Percentiles rank a stretch among this genome's conserved stretches.
phyloP scores from a whole-genome alignment of 1,284 basidiomycete species.

The Trichosporon asahii region DNA sequence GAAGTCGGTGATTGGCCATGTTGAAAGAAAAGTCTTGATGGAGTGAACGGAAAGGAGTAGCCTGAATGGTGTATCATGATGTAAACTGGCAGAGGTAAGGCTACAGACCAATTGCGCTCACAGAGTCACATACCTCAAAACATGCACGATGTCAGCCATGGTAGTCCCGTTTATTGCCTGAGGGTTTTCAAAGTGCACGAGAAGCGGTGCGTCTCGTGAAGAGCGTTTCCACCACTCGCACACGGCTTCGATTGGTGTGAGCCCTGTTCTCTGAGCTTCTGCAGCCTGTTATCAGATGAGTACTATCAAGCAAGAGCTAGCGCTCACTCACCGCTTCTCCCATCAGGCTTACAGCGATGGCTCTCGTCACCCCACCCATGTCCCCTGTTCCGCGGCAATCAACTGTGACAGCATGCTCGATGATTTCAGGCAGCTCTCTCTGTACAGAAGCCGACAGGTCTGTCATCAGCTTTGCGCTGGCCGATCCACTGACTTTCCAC shows the following conservation, averaged over 20 bases:
- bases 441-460: background rate
- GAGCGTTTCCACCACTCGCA: background rate
- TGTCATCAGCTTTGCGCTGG: background rate
- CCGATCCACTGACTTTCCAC: background rate
- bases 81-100: constrained; percentile 23
- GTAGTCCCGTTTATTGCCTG: constrained; percentile 29
- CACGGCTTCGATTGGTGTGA: background rate
- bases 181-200: constrained; percentile 41
- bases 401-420: background rate
- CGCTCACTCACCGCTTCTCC: background rate
- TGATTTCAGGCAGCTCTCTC: background rate
- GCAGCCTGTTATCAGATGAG: background rate
- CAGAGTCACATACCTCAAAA: constrained; percentile 30
- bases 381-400: background rate
- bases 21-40: constrained; percentile 30
- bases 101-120: too few relatives aligned
- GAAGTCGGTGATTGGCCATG: constrained; percentile 36
- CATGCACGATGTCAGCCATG: constrained; percentile 39
- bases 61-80: constrained; percentile 29
- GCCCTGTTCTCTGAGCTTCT: background rate
- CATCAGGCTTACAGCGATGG: background rate
- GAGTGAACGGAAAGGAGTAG: constrained; percentile 42
- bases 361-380: background rate
- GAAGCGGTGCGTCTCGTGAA: constrained; percentile 23
- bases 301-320: background rate